A percentile compares a stretch with the other conserved stretches of the same genome.
phyloP scores from a whole-genome alignment of 2,329 filamentous ascomycete genomes.

The Pseudogymnoascus sp. region DNA sequence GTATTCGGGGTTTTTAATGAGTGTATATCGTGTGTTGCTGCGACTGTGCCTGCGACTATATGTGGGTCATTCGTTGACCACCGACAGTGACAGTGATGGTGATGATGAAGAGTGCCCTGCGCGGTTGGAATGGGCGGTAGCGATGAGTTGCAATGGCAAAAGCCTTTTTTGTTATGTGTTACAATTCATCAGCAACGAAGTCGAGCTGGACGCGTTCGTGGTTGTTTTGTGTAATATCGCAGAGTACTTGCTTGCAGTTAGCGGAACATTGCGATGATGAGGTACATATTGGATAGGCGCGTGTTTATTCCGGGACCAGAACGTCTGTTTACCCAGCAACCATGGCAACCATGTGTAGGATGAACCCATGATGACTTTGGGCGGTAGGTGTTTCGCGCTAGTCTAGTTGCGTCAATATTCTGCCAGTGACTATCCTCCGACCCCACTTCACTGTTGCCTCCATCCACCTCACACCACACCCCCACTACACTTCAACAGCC shows the following conservation, averaged over 20 bases:
- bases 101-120: neutral
- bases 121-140: neutral
- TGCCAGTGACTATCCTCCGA: neutral
- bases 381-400: conserved; percentile 6
- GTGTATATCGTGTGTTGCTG: neutral
- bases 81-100: neutral
- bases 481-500: conserved; percentile 1
- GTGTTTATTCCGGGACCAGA: conserved; percentile 4
- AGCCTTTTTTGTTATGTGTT: conserved; percentile 5
- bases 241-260: neutral
- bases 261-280: conserved; percentile 3
- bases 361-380: conserved; percentile 3
- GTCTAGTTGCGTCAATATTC: neutral
- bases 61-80: neutral
- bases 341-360: neutral
- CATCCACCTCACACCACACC: neutral
- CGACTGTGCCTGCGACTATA: conserved; percentile 1
- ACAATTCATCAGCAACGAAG: conserved; percentile 4
- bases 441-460: neutral
- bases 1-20: neutral
- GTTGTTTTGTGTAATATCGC: conserved; percentile 5
- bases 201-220: neutral
- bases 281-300: conserved; percentile 4
- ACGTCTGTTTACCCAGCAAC: conserved; percentile 7
- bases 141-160: conserved; percentile 4